A percentile compares a stretch with the other conserved stretches of the same genome.
These are phyloP conservation scores for Syzygium aqueum DNA, from an alignment of 345 rosid species.

Conservation along the genomic window DNA sequence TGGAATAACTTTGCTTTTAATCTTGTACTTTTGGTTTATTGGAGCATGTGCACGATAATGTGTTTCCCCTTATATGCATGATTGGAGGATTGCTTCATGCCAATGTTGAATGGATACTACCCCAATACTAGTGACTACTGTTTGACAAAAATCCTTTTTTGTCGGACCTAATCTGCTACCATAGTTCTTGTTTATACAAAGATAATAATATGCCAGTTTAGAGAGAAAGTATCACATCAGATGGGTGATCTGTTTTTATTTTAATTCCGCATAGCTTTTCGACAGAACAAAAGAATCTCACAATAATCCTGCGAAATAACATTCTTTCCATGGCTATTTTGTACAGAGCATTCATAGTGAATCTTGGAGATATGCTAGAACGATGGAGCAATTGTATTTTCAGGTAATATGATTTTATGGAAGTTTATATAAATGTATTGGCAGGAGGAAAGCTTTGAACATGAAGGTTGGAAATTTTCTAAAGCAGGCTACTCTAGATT, in stretches of 20 bases:
- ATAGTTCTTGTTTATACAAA: background rate
- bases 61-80: background rate
- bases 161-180: background rate
- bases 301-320: background rate
- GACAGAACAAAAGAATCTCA: background rate
- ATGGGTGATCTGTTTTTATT: background rate
- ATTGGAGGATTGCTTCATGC: background rate
- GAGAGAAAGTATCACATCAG: background rate
- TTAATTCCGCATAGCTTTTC: background rate
- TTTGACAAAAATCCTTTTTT: background rate
- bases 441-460: background rate
- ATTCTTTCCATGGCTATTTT: background rate
- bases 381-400: slow-evolving; percentile 90
- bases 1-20: background rate
- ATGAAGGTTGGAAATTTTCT: background rate
- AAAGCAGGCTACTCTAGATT: background rate
- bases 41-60: background rate
- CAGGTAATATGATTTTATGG: slow-evolving; percentile 34
- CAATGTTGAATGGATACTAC: background rate
- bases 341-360: slow-evolving; percentile 68
- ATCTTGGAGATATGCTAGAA: slow-evolving; percentile 90
- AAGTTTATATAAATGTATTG: background rate
- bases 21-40: background rate
- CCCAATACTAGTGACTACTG: background rate
- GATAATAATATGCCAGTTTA: background rate